A percentile compares a stretch with the other conserved stretches of the same genome.
phyloP scores from a whole-genome alignment of 1,284 basidiomycete genomes.

The Lentinus polychrous region DNA sequence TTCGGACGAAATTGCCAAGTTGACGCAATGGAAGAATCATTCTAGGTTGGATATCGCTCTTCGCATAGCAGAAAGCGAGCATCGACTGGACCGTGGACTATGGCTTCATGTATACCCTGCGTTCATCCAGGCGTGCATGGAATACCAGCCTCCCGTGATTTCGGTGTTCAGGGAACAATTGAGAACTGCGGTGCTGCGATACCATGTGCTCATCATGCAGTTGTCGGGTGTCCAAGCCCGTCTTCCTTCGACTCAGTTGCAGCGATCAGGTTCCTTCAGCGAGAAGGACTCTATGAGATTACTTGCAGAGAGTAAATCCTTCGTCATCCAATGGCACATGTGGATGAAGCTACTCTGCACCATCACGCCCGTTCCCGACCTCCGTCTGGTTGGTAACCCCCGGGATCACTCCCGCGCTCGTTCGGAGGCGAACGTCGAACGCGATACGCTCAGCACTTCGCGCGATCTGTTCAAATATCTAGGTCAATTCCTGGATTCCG shows the following conservation, averaged over 20 bases:
- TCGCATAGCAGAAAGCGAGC: slow-evolving; percentile 59
- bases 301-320: slow-evolving; percentile 55
- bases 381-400: slow-evolving; percentile 45
- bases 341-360: slow-evolving; percentile 83
- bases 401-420: slow-evolving; percentile 69
- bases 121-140: slow-evolving; percentile 50
- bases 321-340: slow-evolving; percentile 83
- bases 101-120: slow-evolving; percentile 68
- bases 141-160: slow-evolving; percentile 38
- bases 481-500: slow-evolving; percentile 82
- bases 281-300: slow-evolving; percentile 47
- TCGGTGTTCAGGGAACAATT: slow-evolving; percentile 53
- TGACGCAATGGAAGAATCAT: slow-evolving; percentile 58
- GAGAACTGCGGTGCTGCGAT: slow-evolving; percentile 57
- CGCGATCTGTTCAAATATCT: slow-evolving; percentile 82
- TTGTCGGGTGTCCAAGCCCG: slow-evolving; percentile 58
- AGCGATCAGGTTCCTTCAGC: slow-evolving; percentile 28
- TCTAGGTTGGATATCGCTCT: slow-evolving; percentile 46
- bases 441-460: slow-evolving; percentile 72
- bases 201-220: slow-evolving; percentile 60
- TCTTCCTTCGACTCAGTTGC: slow-evolving; percentile 36
- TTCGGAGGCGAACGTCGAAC: slow-evolving; percentile 66
- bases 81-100: slow-evolving; percentile 56
- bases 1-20: slow-evolving; percentile 44
- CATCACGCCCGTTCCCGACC: slow-evolving; percentile 67